phyloP scores from a whole-genome alignment of 441 rosid species.

The Mallotus japonicus region DNA sequence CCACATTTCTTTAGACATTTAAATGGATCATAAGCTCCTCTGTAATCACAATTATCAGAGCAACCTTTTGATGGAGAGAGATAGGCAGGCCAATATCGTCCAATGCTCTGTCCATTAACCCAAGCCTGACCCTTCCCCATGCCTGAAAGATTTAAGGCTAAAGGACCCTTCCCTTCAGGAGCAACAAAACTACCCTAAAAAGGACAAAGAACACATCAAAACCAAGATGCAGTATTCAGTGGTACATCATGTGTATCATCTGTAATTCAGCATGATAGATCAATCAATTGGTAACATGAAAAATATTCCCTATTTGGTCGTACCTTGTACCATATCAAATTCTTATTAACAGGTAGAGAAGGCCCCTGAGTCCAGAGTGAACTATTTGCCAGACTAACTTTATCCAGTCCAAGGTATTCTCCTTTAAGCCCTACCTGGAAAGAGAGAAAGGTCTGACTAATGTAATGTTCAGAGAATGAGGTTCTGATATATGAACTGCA shows the following conservation, averaged over 20 bases:
- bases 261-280: not conserved
- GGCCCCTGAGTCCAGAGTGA: constrained; percentile 47
- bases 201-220: constrained; percentile 12
- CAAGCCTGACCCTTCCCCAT: constrained; percentile 83
- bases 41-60: constrained; percentile 50
- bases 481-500: not conserved
- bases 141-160: constrained; percentile 54
- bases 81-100: constrained; percentile 65
- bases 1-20: constrained; percentile 61
- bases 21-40: constrained; percentile 47
- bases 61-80: constrained; percentile 53
- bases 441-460: not conserved
- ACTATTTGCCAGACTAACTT: constrained; percentile 44
- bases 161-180: constrained; percentile 54
- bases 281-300: not conserved
- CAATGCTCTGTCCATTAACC: constrained; percentile 62
- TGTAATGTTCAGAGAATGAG: not conserved
- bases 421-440: constrained; percentile 66
- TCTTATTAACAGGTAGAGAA: constrained; percentile 39
- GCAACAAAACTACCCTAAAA: constrained; percentile 39
- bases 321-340: constrained; percentile 72
- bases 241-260: not conserved
- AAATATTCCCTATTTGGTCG: not conserved
- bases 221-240: not conserved
- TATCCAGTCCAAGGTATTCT: constrained; percentile 51